Percentiles rank a stretch among this genome's conserved stretches.
Conservation (phyloP, 108 stramenopile species). For the Conticribra weissflogii region DNA sequence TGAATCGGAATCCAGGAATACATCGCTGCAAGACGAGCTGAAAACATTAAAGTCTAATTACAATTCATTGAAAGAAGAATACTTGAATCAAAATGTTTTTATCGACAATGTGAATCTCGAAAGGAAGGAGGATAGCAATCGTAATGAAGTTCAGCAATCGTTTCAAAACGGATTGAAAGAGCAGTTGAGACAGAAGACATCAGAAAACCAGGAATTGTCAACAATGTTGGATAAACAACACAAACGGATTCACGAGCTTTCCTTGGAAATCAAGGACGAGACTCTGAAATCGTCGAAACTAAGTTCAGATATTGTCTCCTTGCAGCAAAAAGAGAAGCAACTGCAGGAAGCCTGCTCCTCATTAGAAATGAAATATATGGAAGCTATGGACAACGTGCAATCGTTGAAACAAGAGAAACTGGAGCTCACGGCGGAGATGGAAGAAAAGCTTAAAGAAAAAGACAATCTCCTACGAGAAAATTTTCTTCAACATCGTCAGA, state of each 20-base stretch:
- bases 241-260: constrained; percentile 11
- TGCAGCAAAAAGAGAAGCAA: constrained; percentile 4
- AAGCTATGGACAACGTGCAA: constrained; percentile 12
- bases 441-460: constrained; percentile 21
- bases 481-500: not conserved
- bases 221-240: constrained; percentile 4
- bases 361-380: constrained; percentile 4
- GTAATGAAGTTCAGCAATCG: constrained; percentile 18
- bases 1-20: constrained; percentile 8
- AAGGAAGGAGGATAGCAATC: constrained; percentile 8
- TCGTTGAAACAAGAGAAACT: constrained; percentile 23
- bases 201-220: constrained; percentile 15
- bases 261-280: constrained; percentile 1
- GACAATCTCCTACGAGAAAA: constrained; percentile 15
- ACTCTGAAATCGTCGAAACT: constrained; percentile 5
- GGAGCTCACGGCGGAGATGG: constrained; percentile 1
- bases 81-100: constrained; percentile 4
- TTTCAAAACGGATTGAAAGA: constrained; percentile 15
- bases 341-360: constrained; percentile 3
- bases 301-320: not conserved
- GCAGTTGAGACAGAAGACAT: constrained; percentile 9
- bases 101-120: constrained; percentile 1
- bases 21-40: constrained; percentile 15
- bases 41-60: not conserved
- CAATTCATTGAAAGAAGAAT: constrained; percentile 9